These are phyloP conservation scores for Tulasnella sp. DNA, from an alignment of 768 basidiomycete species.

Conservation along the genomic window DNA sequence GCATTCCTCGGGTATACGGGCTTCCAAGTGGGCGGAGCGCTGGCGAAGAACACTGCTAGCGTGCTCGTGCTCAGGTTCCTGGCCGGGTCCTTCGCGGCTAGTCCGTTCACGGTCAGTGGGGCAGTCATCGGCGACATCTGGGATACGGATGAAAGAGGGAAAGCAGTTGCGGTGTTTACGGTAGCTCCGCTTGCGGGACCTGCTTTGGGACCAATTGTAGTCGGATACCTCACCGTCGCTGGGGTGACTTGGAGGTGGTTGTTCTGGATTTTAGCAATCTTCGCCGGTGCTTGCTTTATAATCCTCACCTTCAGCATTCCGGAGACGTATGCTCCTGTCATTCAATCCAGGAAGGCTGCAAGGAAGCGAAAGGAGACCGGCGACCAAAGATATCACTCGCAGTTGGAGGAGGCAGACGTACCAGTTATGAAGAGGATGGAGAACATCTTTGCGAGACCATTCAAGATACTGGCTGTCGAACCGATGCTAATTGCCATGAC, in stretches of 20 bases:
- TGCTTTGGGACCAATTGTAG: slow-evolving; percentile 21
- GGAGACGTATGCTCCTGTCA: slow-evolving; percentile 16
- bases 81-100: slow-evolving; percentile 19
- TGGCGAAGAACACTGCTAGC: slow-evolving; percentile 26
- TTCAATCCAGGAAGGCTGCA: slow-evolving; percentile 4
- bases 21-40: slow-evolving; percentile 25
- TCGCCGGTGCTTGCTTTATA: slow-evolving; percentile 14
- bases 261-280: slow-evolving; percentile 22
- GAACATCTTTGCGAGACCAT: slow-evolving; percentile 12
- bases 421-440: not conserved
- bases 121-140: slow-evolving; percentile 23
- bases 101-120: slow-evolving; percentile 18
- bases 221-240: slow-evolving; percentile 15
- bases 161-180: slow-evolving; percentile 17
- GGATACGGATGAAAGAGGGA: slow-evolving; percentile 19
- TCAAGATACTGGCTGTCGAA: slow-evolving; percentile 16
- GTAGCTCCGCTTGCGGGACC: slow-evolving; percentile 20
- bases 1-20: slow-evolving; percentile 24
- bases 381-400: slow-evolving; percentile 3
- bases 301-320: slow-evolving; percentile 16
- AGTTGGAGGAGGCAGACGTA: slow-evolving; percentile 12
- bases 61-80: slow-evolving; percentile 23
- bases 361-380: slow-evolving; percentile 15
- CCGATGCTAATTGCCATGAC: slow-evolving; percentile 24
- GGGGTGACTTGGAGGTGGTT: slow-evolving; percentile 20